phyloP scores from a whole-genome alignment of 2,329 filamentous ascomycete species.

The Trichoderma koningiopsis region DNA sequence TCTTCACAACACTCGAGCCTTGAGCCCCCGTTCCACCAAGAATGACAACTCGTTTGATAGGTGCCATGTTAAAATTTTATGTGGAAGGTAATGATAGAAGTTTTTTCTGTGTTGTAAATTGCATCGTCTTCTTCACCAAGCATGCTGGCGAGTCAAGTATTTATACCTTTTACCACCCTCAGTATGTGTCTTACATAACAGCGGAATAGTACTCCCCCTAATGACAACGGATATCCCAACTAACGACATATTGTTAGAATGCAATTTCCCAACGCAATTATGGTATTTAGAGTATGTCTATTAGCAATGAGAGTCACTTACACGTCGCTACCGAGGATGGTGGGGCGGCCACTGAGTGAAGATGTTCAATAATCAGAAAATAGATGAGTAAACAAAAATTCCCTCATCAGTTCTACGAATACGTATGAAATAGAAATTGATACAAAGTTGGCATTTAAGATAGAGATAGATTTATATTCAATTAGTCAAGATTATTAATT shows the following conservation, averaged over 20 bases:
- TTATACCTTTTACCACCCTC: neutral
- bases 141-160: neutral
- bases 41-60: neutral
- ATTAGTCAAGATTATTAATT: neutral
- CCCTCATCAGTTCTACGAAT: neutral
- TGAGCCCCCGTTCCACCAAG: neutral
- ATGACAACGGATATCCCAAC: neutral
- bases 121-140: neutral
- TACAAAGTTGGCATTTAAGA: neutral
- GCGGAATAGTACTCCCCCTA: too few species aligned
- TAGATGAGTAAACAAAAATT: neutral
- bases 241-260: neutral
- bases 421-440: neutral
- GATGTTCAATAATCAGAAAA: neutral
- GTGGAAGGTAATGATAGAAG: neutral
- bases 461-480: neutral
- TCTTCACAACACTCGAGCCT: neutral
- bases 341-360: too few species aligned
- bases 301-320: neutral
- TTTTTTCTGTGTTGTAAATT: neutral
- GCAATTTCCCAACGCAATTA: neutral
- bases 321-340: neutral
- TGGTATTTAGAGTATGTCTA: neutral
- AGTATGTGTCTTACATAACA: neutral
- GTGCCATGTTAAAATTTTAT: neutral